phyloP scores from a whole-genome alignment of 2,329 filamentous ascomycete genomes.

The Hypocrella siamensis region DNA sequence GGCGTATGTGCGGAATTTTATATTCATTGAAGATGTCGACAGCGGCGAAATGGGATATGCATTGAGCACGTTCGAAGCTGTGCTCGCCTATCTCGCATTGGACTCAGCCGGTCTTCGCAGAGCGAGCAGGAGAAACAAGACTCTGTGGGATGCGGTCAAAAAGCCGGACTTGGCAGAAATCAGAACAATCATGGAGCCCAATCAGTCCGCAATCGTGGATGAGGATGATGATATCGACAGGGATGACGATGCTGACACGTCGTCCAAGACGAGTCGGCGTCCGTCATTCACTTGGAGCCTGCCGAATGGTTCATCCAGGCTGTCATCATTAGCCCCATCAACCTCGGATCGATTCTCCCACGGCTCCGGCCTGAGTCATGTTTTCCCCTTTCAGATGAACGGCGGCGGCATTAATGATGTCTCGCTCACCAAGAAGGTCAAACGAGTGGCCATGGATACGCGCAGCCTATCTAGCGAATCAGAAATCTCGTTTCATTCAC shows the following conservation, averaged over 20 bases:
- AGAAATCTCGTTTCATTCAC: constrained; percentile 66
- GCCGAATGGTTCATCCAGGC: constrained; percentile 26
- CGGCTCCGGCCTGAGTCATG: constrained; percentile 55
- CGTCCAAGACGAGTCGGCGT: constrained; percentile 28
- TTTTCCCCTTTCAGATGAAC: constrained; percentile 68
- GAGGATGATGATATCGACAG: constrained; percentile 23
- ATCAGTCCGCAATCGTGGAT: constrained; percentile 30
- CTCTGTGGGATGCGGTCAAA: constrained; percentile 74
- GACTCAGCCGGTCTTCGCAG: constrained; percentile 71
- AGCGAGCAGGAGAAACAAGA: constrained; percentile 73
- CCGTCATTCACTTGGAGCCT: constrained; percentile 32
- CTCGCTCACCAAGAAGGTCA: constrained; percentile 35
- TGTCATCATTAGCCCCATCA: constrained; percentile 25
- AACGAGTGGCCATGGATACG: constrained; percentile 80
- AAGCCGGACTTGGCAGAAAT: constrained; percentile 64
- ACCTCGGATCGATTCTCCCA: constrained; percentile 35
- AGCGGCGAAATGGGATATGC: constrained; percentile 93
- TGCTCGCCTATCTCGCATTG: constrained; percentile 70
- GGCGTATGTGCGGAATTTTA: constrained; percentile 92
- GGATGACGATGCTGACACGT: constrained; percentile 30
- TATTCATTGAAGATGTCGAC: constrained; percentile 95
- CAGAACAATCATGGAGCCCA: constrained; percentile 64
- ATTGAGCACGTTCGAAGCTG: constrained; percentile 87
- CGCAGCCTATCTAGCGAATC: constrained; percentile 80
- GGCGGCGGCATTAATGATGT: constrained; percentile 28